These are phyloP conservation scores for Cantharellus cinnabarinus DNA, from an alignment of 768 basidiomycete genomes.

Conservation along the genomic window DNA sequence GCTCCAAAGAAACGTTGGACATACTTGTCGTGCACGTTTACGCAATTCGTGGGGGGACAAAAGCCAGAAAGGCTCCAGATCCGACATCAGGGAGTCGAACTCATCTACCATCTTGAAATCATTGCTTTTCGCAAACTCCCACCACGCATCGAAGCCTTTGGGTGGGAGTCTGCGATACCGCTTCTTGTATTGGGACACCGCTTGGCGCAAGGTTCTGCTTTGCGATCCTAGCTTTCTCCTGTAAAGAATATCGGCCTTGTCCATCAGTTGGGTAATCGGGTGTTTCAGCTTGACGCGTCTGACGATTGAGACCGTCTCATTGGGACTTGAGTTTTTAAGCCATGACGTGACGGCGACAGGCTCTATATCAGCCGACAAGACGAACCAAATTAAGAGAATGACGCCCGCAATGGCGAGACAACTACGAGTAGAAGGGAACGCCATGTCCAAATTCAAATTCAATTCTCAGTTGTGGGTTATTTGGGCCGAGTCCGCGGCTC, in stretches of 20 bases:
- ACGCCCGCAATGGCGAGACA: not conserved
- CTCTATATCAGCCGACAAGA: constrained; percentile 50
- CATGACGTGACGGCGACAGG: constrained; percentile 47
- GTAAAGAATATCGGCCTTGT: constrained; percentile 60
- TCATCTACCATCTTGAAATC: constrained; percentile 4
- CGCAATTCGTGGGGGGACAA: constrained; percentile 54
- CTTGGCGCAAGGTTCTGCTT: constrained; percentile 57
- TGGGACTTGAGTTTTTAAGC: not conserved
- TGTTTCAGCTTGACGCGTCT: constrained; percentile 21
- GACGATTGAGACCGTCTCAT: not conserved
- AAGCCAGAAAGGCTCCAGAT: constrained; percentile 71
- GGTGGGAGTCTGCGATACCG: constrained; percentile 69
- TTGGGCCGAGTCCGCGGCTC: too few relatives aligned
- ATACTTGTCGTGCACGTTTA: constrained; percentile 36
- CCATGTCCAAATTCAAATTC: too few relatives aligned
- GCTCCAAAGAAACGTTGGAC: constrained; percentile 7
- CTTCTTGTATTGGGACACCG: constrained; percentile 61
- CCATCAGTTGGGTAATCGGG: constrained; percentile 72
- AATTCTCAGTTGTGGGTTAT: too few relatives aligned
- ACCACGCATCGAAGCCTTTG: constrained; percentile 83
- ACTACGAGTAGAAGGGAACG: not conserved
- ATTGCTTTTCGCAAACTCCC: constrained; percentile 18
- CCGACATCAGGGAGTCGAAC: constrained; percentile 58
- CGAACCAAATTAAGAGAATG: constrained; percentile 28
- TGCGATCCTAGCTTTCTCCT: constrained; percentile 45